A percentile compares a stretch with the other conserved stretches of the same genome.
Conservation (phyloP, 495 filamentous ascomycete genomes). For the Tuber brumale region DNA sequence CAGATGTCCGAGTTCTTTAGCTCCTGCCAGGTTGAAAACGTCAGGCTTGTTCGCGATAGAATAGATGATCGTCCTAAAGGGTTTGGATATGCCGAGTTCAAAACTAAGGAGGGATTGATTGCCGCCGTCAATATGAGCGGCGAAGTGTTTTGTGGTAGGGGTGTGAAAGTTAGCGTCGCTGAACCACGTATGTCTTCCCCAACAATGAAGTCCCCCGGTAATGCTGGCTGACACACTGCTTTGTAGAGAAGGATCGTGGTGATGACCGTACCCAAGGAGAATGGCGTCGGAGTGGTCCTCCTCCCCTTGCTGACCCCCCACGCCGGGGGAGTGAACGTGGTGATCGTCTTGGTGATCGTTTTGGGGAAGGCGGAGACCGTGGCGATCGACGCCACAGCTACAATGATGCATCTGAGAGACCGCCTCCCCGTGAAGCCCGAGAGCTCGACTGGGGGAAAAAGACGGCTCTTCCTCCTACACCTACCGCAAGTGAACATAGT, state of each 20-base stretch:
- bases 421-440: slow-evolving; percentile 45
- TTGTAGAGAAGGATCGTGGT: slow-evolving; percentile 65
- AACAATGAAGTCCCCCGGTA: neutral
- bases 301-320: slow-evolving; percentile 49
- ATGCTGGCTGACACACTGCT: slow-evolving; percentile 12
- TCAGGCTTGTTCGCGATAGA: slow-evolving; percentile 94
- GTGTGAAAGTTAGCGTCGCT: slow-evolving; percentile 78
- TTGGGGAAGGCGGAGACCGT: slow-evolving; percentile 50
- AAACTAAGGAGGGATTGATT: slow-evolving; percentile 78
- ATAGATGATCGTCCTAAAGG: slow-evolving; percentile 87
- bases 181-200: slow-evolving; percentile 63
- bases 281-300: slow-evolving; percentile 87
- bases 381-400: slow-evolving; percentile 48
- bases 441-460: slow-evolving; percentile 93
- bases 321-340: slow-evolving; percentile 48
- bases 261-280: slow-evolving; percentile 62
- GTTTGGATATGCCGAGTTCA: slow-evolving; percentile 96
- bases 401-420: slow-evolving; percentile 62
- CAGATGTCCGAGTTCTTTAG: slow-evolving; percentile 79
- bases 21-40: slow-evolving; percentile 74
- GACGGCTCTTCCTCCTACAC: slow-evolving; percentile 64
- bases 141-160: slow-evolving; percentile 71
- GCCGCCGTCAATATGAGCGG: slow-evolving; percentile 78
- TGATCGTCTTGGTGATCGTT: slow-evolving; percentile 51
- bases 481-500: slow-evolving; percentile 55